Conservation (phyloP, 2,329 filamentous ascomycete genomes). For the Venturia effusa region DNA sequence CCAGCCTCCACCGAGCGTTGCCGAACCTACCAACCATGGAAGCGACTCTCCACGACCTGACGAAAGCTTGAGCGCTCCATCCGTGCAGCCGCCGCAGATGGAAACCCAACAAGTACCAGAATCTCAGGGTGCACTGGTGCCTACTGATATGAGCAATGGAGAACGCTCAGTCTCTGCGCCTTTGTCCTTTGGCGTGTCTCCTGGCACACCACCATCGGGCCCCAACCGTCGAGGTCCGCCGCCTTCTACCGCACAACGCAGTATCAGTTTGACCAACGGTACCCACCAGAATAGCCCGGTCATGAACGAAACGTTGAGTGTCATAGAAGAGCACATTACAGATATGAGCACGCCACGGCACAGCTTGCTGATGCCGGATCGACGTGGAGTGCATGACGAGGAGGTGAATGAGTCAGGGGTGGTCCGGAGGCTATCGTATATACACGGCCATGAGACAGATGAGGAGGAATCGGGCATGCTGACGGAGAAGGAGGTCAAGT, state of each 20-base stretch:
- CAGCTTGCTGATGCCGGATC: slow-evolving; percentile 25
- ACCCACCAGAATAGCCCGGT: slow-evolving; percentile 50
- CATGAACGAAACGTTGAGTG: slow-evolving; percentile 87
- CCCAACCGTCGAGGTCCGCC: background rate
- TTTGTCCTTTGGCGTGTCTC: background rate
- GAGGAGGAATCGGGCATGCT: slow-evolving; percentile 73
- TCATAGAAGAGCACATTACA: slow-evolving; percentile 95
- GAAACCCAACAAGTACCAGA: background rate
- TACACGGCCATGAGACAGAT: slow-evolving; percentile 89
- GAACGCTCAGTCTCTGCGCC: slow-evolving; percentile 9
- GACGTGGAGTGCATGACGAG: slow-evolving; percentile 44
- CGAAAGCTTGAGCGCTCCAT: slow-evolving; percentile 2
- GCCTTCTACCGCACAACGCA: slow-evolving; percentile 17
- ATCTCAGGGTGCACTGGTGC: background rate
- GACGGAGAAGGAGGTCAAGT: slow-evolving; percentile 60
- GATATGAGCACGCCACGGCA: slow-evolving; percentile 60
- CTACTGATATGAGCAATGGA: background rate
- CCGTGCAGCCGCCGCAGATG: slow-evolving; percentile 8
- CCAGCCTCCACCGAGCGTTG: background rate
- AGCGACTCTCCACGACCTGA: slow-evolving; percentile 1
- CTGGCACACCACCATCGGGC: background rate
- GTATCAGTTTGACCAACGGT: slow-evolving; percentile 25
- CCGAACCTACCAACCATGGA: background rate
- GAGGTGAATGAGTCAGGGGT: slow-evolving; percentile 85
- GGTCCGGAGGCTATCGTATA: slow-evolving; percentile 73